Conservation (phyloP, 352 stramenopile genomes). For the Phytophthora tubulina region DNA sequence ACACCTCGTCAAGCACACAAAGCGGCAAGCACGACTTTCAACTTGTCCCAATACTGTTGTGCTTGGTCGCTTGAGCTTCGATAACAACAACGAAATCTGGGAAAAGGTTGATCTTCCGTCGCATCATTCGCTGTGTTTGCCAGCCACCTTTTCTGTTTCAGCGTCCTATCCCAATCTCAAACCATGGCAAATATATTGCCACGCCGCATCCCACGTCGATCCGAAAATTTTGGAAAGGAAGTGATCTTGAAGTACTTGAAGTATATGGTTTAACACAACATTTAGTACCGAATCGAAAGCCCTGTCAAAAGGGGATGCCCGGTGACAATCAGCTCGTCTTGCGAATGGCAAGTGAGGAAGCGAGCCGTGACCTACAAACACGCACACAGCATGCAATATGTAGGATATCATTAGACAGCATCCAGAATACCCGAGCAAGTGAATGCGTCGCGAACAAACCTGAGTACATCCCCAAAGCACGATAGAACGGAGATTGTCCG, state of each 20-base stretch:
- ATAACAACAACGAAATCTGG: constrained; percentile 30
- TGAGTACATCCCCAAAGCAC: constrained; percentile 85
- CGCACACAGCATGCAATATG: background rate
- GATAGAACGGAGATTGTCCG: constrained; percentile 54
- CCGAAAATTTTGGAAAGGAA: constrained; percentile 3
- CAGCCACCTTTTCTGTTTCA: constrained; percentile 30
- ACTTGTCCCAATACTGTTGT: constrained; percentile 2
- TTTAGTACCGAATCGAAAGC: constrained; percentile 74
- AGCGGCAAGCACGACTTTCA: background rate
- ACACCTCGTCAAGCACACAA: background rate
- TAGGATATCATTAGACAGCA: background rate
- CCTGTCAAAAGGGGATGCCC: constrained; percentile 81
- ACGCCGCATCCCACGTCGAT: constrained; percentile 9
- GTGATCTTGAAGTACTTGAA: background rate
- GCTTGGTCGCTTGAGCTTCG: background rate
- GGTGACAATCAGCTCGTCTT: constrained; percentile 67
- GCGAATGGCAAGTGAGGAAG: constrained; percentile 76
- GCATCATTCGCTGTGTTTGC: constrained; percentile 12
- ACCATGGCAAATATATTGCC: constrained; percentile 16
- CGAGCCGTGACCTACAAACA: constrained; percentile 64
- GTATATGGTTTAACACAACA: background rate
- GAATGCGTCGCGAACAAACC: constrained; percentile 35
- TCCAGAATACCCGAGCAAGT: background rate
- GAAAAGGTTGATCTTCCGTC: constrained; percentile 10
- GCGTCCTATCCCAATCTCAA: background rate